phyloP scores from a whole-genome alignment of 257 asterid genomes.

The Nicotiana noctiflora region DNA sequence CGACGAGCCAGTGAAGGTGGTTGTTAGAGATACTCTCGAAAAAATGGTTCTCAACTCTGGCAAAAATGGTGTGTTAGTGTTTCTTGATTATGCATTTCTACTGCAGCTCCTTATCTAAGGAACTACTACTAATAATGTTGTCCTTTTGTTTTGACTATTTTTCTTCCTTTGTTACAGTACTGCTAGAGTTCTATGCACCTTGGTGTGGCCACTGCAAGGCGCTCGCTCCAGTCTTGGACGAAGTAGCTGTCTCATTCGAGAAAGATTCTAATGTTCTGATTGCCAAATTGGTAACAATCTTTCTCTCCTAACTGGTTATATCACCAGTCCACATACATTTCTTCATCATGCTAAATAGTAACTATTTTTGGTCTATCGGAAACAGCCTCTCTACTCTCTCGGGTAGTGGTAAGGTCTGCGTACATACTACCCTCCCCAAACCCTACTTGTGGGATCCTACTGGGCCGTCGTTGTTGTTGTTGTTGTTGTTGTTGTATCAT shows the following conservation, averaged over 20 bases:
- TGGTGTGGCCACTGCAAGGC: slow-evolving; percentile 89
- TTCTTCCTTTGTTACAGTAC: slow-evolving; percentile 30
- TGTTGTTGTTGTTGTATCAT: too few species aligned
- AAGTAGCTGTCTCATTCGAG: slow-evolving; percentile 59
- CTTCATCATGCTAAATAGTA: too few species aligned
- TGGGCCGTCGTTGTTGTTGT: too few species aligned
- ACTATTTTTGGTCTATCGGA: too few species aligned
- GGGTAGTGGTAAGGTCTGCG: too few species aligned
- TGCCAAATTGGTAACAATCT: slow-evolving; percentile 53
- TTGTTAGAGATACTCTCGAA: slow-evolving; percentile 54
- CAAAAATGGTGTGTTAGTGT: slow-evolving; percentile 50
- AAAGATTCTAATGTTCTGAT: slow-evolving; percentile 53
- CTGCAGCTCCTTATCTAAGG: too few species aligned
- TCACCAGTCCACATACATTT: too few species aligned
- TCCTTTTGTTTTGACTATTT: not conserved
- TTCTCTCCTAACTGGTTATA: too few species aligned
- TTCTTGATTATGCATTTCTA: too few species aligned
- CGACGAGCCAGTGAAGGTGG: slow-evolving; percentile 79
- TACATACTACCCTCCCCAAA: too few species aligned
- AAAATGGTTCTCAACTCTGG: slow-evolving; percentile 65
- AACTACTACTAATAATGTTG: not conserved
- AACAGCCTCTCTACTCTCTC: too few species aligned
- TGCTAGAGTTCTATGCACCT: slow-evolving; percentile 77
- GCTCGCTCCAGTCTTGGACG: slow-evolving; percentile 80
- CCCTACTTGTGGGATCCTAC: too few species aligned